A percentile compares a stretch with the other conserved stretches of the same genome.
These are phyloP conservation scores for Lycium barbarum DNA, from an alignment of 257 asterid species.

Conservation along the genomic window DNA sequence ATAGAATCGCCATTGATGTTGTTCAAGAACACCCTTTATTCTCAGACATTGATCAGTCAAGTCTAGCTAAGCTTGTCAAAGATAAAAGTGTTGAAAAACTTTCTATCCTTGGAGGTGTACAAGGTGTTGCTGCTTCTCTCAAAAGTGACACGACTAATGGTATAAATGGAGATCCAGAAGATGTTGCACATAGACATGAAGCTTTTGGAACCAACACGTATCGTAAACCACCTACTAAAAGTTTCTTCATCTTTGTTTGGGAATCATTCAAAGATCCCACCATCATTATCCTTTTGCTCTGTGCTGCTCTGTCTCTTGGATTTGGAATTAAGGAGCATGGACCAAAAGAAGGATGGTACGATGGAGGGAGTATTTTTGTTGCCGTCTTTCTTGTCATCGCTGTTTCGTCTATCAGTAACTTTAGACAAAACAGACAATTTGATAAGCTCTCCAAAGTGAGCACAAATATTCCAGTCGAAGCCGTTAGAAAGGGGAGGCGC, in stretches of 20 bases:
- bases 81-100: conserved; percentile 41
- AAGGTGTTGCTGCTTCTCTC: conserved; percentile 43
- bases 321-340: conserved; percentile 52
- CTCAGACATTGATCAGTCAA: conserved; percentile 29
- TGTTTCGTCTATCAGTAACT: conserved; percentile 46
- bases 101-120: conserved; percentile 38
- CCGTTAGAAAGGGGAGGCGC: conserved; percentile 44
- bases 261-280: conserved; percentile 48
- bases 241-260: conserved; percentile 39
- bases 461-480: conserved; percentile 44
- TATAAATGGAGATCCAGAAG: conserved; percentile 36
- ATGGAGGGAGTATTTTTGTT: conserved; percentile 51
- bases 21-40: conserved; percentile 16
- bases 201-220: conserved; percentile 50
- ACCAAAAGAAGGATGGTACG: conserved; percentile 49
- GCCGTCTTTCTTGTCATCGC: conserved; percentile 48
- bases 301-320: conserved; percentile 50
- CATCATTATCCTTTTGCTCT: conserved; percentile 42
- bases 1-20: conserved; percentile 22
- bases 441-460: conserved; percentile 43
- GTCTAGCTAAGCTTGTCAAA: conserved; percentile 44
- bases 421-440: conserved; percentile 48
- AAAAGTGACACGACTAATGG: conserved; percentile 35
- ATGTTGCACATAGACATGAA: conserved; percentile 36
- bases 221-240: conserved; percentile 33